Evolutionary conservation across 2,329 filamentous ascomycete genomes (phyloP).

Genomic region (Elsinoe perseae): DNA sequence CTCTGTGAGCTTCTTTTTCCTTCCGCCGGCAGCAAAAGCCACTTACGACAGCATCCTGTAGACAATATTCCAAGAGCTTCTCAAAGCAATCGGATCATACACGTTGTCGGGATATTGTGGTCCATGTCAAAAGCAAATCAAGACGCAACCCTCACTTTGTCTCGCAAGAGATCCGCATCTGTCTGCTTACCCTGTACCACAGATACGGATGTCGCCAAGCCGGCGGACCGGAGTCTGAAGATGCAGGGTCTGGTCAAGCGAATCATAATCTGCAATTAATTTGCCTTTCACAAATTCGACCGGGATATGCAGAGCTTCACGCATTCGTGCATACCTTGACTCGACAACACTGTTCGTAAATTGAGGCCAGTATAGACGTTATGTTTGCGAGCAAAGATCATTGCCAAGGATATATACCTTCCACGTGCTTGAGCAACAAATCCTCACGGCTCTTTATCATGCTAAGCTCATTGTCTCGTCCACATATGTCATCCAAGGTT

Average conservation of each 20-base stretch:
- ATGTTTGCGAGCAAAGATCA: too few species aligned
- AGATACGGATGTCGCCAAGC: slow-evolving; percentile 2
- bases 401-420: too few species aligned
- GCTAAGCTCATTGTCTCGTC: not conserved
- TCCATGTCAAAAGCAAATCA: not conserved
- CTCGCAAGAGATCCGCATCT: not conserved
- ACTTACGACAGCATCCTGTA: not conserved
- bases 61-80: not conserved
- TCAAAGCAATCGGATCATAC: not conserved
- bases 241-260: not conserved
- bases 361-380: too few species aligned
- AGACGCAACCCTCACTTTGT: not conserved
- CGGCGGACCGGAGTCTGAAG: not conserved
- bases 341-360: too few species aligned
- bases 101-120: not conserved
- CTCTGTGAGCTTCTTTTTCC: slow-evolving; percentile 4
- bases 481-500: not conserved
- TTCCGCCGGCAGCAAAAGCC: not conserved
- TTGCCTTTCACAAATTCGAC: not conserved
- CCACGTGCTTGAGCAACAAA: too few species aligned
- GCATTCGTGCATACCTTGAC: not conserved
- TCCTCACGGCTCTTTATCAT: too few species aligned
- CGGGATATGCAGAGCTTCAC: not conserved
- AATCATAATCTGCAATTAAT: not conserved
- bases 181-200: not conserved